Conservation (phyloP, 441 rosid species). For the Euphorbia celastroides region DNA sequence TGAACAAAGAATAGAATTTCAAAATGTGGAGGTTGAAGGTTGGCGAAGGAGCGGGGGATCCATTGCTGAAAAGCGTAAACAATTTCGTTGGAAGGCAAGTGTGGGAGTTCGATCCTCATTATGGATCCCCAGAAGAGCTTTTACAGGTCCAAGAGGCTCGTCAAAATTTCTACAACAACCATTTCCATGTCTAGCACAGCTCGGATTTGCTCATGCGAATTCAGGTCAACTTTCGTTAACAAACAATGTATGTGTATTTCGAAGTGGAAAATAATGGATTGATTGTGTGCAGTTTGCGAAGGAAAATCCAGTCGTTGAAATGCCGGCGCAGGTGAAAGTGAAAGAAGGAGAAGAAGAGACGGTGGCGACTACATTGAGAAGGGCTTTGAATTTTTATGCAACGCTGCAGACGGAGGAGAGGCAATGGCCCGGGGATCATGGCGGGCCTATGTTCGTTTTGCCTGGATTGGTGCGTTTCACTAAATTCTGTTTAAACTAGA, state of each 20-base stretch:
- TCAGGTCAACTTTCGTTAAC: conserved; percentile 39
- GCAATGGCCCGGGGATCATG: conserved; percentile 98
- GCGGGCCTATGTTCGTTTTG: conserved; percentile 94
- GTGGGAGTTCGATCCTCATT: conserved; percentile 77
- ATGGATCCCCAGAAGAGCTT: conserved; percentile 57
- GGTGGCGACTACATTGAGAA: conserved; percentile 41
- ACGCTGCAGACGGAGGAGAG: conserved; percentile 76
- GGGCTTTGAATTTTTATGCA: conserved; percentile 64
- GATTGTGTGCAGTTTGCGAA: conserved; percentile 49
- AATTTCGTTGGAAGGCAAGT: conserved; percentile 63
- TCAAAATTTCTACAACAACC: conserved; percentile 34
- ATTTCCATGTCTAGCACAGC: conserved; percentile 57
- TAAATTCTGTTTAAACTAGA: neutral
- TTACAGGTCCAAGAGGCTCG: conserved; percentile 51
- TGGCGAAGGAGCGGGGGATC: conserved; percentile 62
- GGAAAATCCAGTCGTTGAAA: conserved; percentile 34
- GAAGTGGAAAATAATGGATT: no score
- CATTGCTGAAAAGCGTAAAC: conserved; percentile 64
- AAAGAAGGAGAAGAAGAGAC: conserved; percentile 30
- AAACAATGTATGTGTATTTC: no score
- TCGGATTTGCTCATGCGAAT: conserved; percentile 73
- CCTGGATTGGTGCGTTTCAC: conserved; percentile 60
- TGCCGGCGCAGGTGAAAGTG: conserved; percentile 48
- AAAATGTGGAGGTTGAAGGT: conserved; percentile 72
- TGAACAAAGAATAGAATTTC: neutral